A percentile compares a stretch with the other conserved stretches of the same genome.
Conservation (phyloP, 805 yeast genomes). For the Metschnikowia cubensis region DNA sequence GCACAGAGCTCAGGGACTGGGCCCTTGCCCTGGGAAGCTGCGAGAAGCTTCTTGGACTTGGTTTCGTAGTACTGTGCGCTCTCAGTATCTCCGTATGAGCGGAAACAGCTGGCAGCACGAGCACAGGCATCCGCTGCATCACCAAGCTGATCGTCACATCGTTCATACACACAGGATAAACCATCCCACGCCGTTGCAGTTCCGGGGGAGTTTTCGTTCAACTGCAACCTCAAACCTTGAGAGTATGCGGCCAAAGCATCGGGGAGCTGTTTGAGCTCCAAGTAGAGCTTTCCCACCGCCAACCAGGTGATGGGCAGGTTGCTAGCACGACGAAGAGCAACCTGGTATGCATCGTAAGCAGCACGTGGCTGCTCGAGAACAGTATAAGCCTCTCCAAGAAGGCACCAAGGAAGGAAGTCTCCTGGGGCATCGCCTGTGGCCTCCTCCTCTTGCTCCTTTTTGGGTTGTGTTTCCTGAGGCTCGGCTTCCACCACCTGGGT, state of each 20-base stretch:
- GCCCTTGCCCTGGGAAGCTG: conserved; percentile 40
- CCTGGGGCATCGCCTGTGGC: conserved; percentile 24
- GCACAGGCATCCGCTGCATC: conserved; percentile 60
- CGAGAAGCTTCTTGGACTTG: conserved; percentile 40
- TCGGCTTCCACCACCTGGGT: conserved; percentile 18
- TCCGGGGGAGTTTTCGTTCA: conserved; percentile 43
- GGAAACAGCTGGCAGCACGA: conserved; percentile 49
- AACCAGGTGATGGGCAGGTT: conserved; percentile 61
- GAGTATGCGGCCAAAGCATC: conserved; percentile 68
- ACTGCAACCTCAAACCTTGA: conserved; percentile 54
- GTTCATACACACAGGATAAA: conserved; percentile 55
- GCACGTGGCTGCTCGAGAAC: conserved; percentile 43
- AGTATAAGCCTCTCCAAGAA: conserved; percentile 52
- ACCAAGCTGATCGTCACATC: conserved; percentile 55
- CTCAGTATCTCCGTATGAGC: conserved; percentile 42
- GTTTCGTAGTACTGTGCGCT: conserved; percentile 41
- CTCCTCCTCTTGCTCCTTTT: conserved; percentile 14
- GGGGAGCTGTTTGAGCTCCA: conserved; percentile 55
- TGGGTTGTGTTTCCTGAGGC: conserved; percentile 14
- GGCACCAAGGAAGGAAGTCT: conserved; percentile 57
- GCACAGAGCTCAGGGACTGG: conserved; percentile 43
- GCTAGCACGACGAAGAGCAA: conserved; percentile 51
- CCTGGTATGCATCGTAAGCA: conserved; percentile 54
- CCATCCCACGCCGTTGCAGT: conserved; percentile 67
- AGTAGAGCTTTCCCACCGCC: conserved; percentile 58